Conservation (phyloP, 257 asterid species). For the Anisodus tanguticus region DNA sequence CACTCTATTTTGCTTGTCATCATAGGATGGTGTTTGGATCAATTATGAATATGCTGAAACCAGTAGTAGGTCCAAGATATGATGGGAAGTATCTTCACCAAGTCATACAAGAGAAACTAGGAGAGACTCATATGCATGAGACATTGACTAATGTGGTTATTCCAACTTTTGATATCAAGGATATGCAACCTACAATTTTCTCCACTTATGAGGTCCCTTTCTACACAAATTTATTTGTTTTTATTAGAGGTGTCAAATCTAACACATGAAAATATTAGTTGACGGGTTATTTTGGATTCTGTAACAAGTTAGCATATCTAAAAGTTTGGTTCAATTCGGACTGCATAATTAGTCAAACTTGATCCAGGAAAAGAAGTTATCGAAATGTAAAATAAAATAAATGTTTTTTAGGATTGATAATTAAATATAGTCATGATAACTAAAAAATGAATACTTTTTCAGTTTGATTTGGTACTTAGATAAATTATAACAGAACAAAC, state of each 20-base stretch:
- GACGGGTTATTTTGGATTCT: background rate
- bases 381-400: background rate
- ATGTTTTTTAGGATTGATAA: background rate
- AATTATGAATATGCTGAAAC: constrained; percentile 35
- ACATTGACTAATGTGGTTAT: constrained; percentile 66
- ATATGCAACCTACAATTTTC: constrained; percentile 67
- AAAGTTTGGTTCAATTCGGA: background rate
- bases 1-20: background rate
- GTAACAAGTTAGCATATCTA: background rate
- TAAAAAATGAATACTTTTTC: too few relatives aligned
- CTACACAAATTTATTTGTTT: background rate
- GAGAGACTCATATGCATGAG: constrained; percentile 45
- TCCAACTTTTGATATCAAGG: constrained; percentile 70
- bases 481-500: too few relatives aligned
- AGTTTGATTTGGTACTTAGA: background rate
- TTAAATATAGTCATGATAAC: too few relatives aligned
- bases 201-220: constrained; percentile 51
- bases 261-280: background rate
- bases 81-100: constrained; percentile 58
- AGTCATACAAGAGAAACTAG: constrained; percentile 45
- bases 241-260: background rate
- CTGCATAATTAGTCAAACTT: background rate
- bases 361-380: background rate
- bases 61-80: constrained; percentile 58
- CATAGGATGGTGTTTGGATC: background rate